Evolutionary conservation across 2,329 filamentous ascomycete species (phyloP).

Genomic region (Knufia petricola): DNA sequence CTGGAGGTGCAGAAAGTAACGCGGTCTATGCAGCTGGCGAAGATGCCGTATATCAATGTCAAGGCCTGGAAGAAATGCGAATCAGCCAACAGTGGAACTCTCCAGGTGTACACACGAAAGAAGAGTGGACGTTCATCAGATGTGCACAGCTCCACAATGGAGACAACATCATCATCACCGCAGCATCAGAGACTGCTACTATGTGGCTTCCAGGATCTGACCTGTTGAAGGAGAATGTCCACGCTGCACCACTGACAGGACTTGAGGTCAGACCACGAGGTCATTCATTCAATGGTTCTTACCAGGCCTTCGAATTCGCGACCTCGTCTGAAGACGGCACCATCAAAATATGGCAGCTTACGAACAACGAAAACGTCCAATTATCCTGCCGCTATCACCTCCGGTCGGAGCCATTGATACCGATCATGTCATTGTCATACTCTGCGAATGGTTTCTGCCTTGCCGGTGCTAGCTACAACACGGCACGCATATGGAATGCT

Average conservation of each 20-base stretch:
- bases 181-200: conserved; percentile 29
- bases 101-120: conserved; percentile 16
- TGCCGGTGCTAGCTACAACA: conserved; percentile 35
- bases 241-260: conserved; percentile 35
- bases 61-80: conserved; percentile 15
- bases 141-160: conserved; percentile 24
- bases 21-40: conserved; percentile 25
- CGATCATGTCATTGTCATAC: conserved; percentile 35
- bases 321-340: conserved; percentile 38
- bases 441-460: conserved; percentile 40
- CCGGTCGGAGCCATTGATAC: conserved; percentile 21
- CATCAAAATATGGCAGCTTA: conserved; percentile 33
- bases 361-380: conserved; percentile 11
- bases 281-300: conserved; percentile 21
- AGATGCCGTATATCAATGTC: conserved; percentile 19
- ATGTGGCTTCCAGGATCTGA: conserved; percentile 40
- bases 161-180: conserved; percentile 29
- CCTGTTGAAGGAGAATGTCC: conserved; percentile 30
- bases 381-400: conserved; percentile 19
- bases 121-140: conserved; percentile 35
- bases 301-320: conserved; percentile 28
- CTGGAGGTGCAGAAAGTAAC: conserved; percentile 30
- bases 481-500: conserved; percentile 38
- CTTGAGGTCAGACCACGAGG: conserved; percentile 31
- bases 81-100: conserved; percentile 18